These are phyloP conservation scores for Bruguiera hainesii DNA, from an alignment of 441 rosid species.

Conservation along the genomic window DNA sequence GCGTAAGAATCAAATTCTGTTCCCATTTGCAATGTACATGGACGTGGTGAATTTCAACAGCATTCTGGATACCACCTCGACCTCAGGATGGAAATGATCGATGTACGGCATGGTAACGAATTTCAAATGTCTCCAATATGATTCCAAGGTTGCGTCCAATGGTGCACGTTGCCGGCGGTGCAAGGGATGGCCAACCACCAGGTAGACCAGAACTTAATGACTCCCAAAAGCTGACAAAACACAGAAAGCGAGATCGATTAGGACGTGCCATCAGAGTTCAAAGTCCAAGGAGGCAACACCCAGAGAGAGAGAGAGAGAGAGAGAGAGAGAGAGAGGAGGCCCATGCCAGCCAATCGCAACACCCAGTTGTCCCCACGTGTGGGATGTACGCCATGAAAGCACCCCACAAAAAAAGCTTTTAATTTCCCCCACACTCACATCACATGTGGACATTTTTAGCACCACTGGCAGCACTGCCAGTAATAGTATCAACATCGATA, in stretches of 20 bases:
- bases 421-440: slow-evolving; percentile 11
- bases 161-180: not conserved
- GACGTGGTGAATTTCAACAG: no score
- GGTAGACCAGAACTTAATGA: slow-evolving; percentile 12
- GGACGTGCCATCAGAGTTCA: slow-evolving; percentile 20
- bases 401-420: not conserved
- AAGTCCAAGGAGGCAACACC: slow-evolving; percentile 5
- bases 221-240: slow-evolving; percentile 25
- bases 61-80: no score
- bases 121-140: not conserved
- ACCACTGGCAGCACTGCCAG: not conserved
- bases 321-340: not conserved
- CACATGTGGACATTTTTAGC: not conserved
- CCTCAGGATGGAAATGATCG: no score
- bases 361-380: slow-evolving; percentile 29
- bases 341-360: slow-evolving; percentile 34
- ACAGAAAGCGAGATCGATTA: slow-evolving; percentile 27
- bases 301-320: not conserved
- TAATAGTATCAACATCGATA: slow-evolving; percentile 17
- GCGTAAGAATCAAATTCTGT: no score
- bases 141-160: not conserved
- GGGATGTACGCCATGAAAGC: slow-evolving; percentile 2
- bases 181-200: slow-evolving; percentile 27
- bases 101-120: no score
- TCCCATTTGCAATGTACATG: no score